Evolutionary conservation across 495 filamentous ascomycete genomes (phyloP), one percentile per base, ranked within the genome.

Genomic region (Patellaria atrata): DNA sequence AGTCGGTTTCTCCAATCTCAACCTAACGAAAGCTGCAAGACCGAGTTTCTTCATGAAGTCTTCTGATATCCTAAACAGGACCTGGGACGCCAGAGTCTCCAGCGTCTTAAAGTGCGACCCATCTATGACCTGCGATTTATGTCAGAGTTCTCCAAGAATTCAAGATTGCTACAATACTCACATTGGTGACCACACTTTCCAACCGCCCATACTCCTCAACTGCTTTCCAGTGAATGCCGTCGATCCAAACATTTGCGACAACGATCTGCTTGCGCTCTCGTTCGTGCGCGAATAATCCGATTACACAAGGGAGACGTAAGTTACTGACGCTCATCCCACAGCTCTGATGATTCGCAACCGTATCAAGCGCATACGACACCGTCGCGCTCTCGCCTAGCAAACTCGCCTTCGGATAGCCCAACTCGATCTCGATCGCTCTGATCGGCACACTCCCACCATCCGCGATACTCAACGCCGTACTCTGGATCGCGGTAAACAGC

Each of bases 201-300:
- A 74, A 33, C 11, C 60, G 42, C 5, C 48, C 41, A 37, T 70
- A 68, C 1, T 53, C 41, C 44, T 75, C 68, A 5, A n/a, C 22
- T 11, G 51, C 41, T 7, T 21, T 35, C 3, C 28, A 30, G 20
- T 45, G 37, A 22, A 59, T 52, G 38, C 48, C 45, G 27, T 76
- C 72, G 16, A 79, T 54, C 47, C 62, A 62, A 0, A 76, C 45
- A 30, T 61, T 70, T 0, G 59, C 61, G 4, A 72, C 44, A 0
- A 79, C 56, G 33, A 72, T 58, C 57, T 79, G 75, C 57, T 68
- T 74, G 16, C 55, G 58, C 14, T 36, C 13, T 28, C 73, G 45
- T 57, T 79, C 75, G 44, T 76, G 67, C 1, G 41, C 27, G 42
- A 78, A 76, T 7, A 79, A 58, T 2, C 75, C 75, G 17, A 79